Evolutionary conservation across 2,329 filamentous ascomycete genomes (phyloP).

Genomic region (Xylaria hypoxylon): DNA sequence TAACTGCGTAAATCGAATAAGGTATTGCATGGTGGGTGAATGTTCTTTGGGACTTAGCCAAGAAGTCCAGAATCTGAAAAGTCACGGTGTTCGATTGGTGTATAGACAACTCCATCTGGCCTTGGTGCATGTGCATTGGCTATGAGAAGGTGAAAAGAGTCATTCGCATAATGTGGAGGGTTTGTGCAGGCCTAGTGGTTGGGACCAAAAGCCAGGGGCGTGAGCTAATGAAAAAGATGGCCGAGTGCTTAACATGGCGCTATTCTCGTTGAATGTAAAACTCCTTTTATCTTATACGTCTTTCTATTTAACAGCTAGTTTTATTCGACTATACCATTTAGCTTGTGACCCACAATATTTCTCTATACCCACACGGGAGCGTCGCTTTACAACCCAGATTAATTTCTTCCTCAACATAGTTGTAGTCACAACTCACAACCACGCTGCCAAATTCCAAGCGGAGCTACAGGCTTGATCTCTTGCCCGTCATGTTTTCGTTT

Average conservation of each 20-base stretch:
- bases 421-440: neutral
- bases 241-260: conserved; percentile 39
- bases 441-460: neutral
- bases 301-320: fast-evolving
- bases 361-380: conserved; percentile 24
- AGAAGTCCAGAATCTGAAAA: conserved; percentile 15
- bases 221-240: conserved; percentile 40
- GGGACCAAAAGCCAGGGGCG: conserved; percentile 29
- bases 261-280: conserved; percentile 20
- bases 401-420: conserved; percentile 5
- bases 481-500: conserved; percentile 59
- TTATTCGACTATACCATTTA: conserved; percentile 20
- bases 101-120: conserved; percentile 42
- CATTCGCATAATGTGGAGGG: conserved; percentile 28
- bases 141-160: conserved; percentile 19
- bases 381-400: conserved; percentile 15
- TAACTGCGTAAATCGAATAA: conserved; percentile 88
- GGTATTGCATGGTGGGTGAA: conserved; percentile 71
- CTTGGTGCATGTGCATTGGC: conserved; percentile 10
- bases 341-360: fast-evolving
- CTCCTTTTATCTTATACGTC: conserved; percentile 24
- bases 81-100: conserved; percentile 16
- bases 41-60: neutral
- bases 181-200: conserved; percentile 22
- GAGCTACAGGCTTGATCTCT: neutral